Percentiles rank a stretch among this genome's conserved stretches.
These are phyloP conservation scores for Rhizoclosmatium globosum DNA, from an alignment of 192 early-diverging fungal species.

Conservation along the genomic window DNA sequence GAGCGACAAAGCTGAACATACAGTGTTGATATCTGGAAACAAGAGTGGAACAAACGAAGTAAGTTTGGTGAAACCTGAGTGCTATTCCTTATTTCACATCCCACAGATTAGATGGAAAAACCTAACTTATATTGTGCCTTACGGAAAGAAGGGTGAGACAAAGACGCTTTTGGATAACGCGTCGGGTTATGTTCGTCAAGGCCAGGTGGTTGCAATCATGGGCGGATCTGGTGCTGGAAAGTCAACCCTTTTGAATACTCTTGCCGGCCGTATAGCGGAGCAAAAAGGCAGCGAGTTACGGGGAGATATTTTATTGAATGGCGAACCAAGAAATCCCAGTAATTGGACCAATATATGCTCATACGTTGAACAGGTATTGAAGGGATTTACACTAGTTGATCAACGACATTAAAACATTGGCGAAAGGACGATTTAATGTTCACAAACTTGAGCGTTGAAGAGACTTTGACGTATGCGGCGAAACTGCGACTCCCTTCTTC, in stretches of 20 bases:
- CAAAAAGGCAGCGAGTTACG: slow-evolving; percentile 24
- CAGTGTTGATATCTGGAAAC: too few relatives aligned
- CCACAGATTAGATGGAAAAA: slow-evolving; percentile 25
- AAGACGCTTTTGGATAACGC: slow-evolving; percentile 29
- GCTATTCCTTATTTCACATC: neutral
- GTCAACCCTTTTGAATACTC: slow-evolving; percentile 45
- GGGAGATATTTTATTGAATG: slow-evolving; percentile 43
- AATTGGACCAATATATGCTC: slow-evolving; percentile 44
- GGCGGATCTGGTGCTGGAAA: slow-evolving; percentile 52
- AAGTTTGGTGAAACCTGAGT: too few relatives aligned
- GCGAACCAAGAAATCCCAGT: slow-evolving; percentile 1
- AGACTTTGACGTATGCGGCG: slow-evolving; percentile 75
- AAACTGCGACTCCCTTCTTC: slow-evolving; percentile 64
- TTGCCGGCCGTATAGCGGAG: slow-evolving; percentile 39
- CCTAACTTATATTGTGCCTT: slow-evolving; percentile 22
- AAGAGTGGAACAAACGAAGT: too few relatives aligned
- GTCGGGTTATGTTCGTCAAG: slow-evolving; percentile 34
- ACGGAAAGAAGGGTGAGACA: neutral
- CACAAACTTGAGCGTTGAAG: slow-evolving; percentile 65
- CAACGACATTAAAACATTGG: too few relatives aligned
- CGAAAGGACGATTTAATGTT: slow-evolving; percentile 39
- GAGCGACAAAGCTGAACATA: too few relatives aligned
- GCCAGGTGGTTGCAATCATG: slow-evolving; percentile 55
- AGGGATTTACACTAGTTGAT: too few relatives aligned
- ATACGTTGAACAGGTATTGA: slow-evolving; percentile 44